phyloP scores from a whole-genome alignment of 2,329 filamentous ascomycete species.

The Ophiostoma australiae region DNA sequence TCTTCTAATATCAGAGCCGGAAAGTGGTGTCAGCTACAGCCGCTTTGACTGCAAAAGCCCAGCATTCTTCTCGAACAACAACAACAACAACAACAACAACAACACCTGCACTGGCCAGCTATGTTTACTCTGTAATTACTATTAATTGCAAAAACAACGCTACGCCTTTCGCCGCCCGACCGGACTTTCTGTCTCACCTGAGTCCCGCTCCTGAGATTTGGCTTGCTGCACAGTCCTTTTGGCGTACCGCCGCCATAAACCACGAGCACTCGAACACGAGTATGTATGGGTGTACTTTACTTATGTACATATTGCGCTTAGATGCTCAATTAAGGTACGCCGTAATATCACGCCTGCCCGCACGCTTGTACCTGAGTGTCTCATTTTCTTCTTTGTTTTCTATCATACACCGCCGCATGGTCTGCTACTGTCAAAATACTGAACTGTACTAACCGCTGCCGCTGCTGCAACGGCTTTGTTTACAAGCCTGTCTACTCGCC shows the following conservation, averaged over 20 bases:
- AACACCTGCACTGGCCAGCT: too few species aligned
- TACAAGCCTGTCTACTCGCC: not conserved
- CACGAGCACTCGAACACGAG: not conserved
- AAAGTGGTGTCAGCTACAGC: not conserved
- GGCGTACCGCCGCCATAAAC: not conserved
- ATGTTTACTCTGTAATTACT: too few species aligned
- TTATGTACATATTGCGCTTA: too few species aligned
- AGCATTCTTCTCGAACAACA: not conserved
- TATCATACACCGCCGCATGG: not conserved
- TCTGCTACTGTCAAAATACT: not conserved
- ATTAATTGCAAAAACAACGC: not conserved
- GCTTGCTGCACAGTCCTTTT: not conserved
- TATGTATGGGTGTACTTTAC: too few species aligned
- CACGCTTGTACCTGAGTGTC: conserved; percentile 5
- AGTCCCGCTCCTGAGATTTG: not conserved
- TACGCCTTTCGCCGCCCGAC: not conserved
- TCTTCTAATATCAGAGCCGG: not conserved
- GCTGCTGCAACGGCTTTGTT: not conserved
- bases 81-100: too few species aligned
- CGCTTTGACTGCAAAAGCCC: conserved; percentile 2
- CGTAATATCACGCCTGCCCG: not conserved
- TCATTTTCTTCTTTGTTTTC: not conserved
- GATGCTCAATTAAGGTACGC: not conserved
- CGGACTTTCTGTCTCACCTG: not conserved
- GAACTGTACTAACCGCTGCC: not conserved